A percentile compares a stretch with the other conserved stretches of the same genome.
These are phyloP conservation scores for Yamadazyma sp. DNA, from an alignment of 1,139 yeast species.

Conservation along the genomic window DNA sequence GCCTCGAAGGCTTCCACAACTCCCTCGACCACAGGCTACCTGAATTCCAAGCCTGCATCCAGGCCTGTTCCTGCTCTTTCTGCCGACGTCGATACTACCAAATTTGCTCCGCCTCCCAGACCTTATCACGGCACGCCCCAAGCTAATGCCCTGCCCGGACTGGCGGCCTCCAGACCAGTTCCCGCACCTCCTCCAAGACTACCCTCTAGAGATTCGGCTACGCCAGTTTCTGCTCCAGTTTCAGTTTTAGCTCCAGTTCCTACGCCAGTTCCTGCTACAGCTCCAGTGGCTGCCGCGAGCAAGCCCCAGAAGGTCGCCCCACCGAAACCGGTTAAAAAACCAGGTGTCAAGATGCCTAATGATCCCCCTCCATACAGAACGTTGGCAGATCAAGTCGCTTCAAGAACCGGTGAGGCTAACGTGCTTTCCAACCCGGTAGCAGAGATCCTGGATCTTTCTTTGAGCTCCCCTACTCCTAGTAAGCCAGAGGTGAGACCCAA, in stretches of 20 bases:
- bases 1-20: constrained; percentile 1
- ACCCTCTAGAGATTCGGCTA: constrained; percentile 10
- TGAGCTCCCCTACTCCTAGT: not conserved
- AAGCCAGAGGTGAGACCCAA: constrained; percentile 4
- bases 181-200: constrained; percentile 16
- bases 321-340: constrained; percentile 40
- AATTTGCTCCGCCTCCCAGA: constrained; percentile 20
- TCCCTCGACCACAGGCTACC: too few relatives aligned
- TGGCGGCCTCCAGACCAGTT: constrained; percentile 4
- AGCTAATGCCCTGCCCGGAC: constrained; percentile 9
- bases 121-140: constrained; percentile 14
- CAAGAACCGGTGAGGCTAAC: not conserved
- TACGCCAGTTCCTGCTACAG: not conserved
- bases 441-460: constrained; percentile 1
- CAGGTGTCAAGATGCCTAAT: constrained; percentile 15
- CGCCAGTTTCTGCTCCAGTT: too few relatives aligned
- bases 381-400: not conserved
- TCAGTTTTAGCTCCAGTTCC: not conserved
- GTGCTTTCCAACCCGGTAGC: not conserved
- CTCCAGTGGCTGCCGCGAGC: not conserved
- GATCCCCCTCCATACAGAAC: constrained; percentile 30
- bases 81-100: constrained; percentile 12
- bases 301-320: constrained; percentile 32
- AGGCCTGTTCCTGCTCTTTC: constrained; percentile 14
- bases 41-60: constrained; percentile 7